Percentiles rank a stretch among this genome's conserved stretches.
Conservation (phyloP, 2,329 filamentous ascomycete genomes). For the Diplodia mutila region DNA sequence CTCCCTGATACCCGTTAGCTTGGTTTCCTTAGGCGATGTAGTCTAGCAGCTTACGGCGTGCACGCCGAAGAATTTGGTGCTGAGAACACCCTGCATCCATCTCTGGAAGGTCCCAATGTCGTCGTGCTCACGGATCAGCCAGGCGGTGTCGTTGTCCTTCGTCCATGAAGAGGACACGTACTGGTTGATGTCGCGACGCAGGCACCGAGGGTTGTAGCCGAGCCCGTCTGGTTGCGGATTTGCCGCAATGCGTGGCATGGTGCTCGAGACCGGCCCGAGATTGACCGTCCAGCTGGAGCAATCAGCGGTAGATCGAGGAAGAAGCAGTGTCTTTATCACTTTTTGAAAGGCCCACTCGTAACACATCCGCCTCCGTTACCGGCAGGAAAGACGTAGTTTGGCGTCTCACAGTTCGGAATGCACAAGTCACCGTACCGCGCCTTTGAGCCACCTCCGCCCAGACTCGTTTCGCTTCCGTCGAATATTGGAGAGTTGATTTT, state of each 20-base stretch:
- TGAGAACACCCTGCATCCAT: not conserved
- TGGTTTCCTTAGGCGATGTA: no score
- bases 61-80: not conserved
- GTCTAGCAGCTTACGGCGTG: not conserved
- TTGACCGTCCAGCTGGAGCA: conserved; percentile 48
- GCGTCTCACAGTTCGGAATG: not conserved
- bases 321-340: not conserved
- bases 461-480: conserved; percentile 56
- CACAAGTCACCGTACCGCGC: not conserved
- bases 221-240: conserved; percentile 37
- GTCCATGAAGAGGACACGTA: conserved; percentile 27
- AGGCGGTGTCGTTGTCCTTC: not conserved
- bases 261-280: conserved; percentile 53
- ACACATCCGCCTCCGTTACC: conserved; percentile 62
- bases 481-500: conserved; percentile 55
- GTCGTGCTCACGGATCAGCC: not conserved
- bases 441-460: conserved; percentile 51
- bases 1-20: not conserved
- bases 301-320: conserved; percentile 41
- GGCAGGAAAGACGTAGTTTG: conserved; percentile 37
- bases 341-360: conserved; percentile 46
- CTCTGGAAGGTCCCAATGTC: not conserved
- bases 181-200: conserved; percentile 43
- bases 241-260: conserved; percentile 34
- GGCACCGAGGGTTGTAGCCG: conserved; percentile 44